These are phyloP conservation scores for Claviceps purpurea DNA, from an alignment of 2,329 filamentous ascomycete genomes.

Conservation along the genomic window DNA sequence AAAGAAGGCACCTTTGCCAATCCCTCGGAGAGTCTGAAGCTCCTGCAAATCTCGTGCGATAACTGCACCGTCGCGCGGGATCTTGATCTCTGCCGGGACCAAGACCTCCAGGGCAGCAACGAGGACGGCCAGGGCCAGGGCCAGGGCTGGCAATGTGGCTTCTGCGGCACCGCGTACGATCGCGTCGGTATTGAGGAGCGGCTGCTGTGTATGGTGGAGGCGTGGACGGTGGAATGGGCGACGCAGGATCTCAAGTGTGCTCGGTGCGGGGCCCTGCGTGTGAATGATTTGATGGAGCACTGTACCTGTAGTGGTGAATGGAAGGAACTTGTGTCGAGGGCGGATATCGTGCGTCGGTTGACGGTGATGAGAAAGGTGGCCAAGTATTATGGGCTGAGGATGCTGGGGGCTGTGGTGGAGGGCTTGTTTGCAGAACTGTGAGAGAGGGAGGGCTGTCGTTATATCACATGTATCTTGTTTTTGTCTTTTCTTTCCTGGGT, in stretches of 20 bases:
- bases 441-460: neutral
- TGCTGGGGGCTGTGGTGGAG: conserved; percentile 64
- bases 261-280: conserved; percentile 56
- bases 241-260: conserved; percentile 80
- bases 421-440: conserved; percentile 40
- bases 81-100: conserved; percentile 83
- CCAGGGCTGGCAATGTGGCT: conserved; percentile 59
- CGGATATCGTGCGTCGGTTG: conserved; percentile 51
- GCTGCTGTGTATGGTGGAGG: conserved; percentile 64
- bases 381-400: conserved; percentile 63
- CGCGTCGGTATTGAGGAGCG: conserved; percentile 73
- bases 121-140: conserved; percentile 10
- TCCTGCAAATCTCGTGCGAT: conserved; percentile 71
- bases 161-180: conserved; percentile 64
- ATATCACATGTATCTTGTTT: neutral
- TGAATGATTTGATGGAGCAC: conserved; percentile 94
- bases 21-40: conserved; percentile 59
- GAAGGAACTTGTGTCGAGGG: conserved; percentile 56
- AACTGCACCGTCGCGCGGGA: conserved; percentile 83
- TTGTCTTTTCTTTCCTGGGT: no score
- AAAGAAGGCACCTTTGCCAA: conserved; percentile 79
- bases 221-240: conserved; percentile 63
- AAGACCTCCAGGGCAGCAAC: conserved; percentile 47
- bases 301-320: conserved; percentile 86
- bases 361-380: conserved; percentile 63